phyloP scores from a whole-genome alignment of 2,329 filamentous ascomycete genomes.

The Blumeria graminis region DNA sequence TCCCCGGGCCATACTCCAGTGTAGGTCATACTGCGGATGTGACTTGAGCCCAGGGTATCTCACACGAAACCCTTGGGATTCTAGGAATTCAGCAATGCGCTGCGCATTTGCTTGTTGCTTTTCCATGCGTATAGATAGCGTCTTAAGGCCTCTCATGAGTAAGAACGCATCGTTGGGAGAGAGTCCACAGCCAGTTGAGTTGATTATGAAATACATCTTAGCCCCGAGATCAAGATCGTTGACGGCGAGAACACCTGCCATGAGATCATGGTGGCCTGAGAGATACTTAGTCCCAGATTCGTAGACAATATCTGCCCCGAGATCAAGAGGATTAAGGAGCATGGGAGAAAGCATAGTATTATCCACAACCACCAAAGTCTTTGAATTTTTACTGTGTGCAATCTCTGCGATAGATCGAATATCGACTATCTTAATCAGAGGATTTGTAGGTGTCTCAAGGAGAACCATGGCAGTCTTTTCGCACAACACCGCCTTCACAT shows the following conservation, averaged over 20 bases:
- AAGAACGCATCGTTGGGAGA: conserved; percentile 92
- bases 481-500: conserved; percentile 42
- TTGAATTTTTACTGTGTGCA: conserved; percentile 53
- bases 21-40: conserved; percentile 87
- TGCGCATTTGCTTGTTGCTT: conserved; percentile 90
- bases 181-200: conserved; percentile 80
- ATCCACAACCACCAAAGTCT: conserved; percentile 72
- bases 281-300: conserved; percentile 96
- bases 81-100: conserved; percentile 75
- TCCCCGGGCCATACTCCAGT: conserved; percentile 86
- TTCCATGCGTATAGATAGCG: conserved; percentile 91
- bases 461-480: conserved; percentile 85
- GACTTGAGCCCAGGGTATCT: conserved; percentile 85
- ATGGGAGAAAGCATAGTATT: conserved; percentile 98
- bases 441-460: conserved; percentile 90
- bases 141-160: conserved; percentile 87
- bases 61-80: conserved; percentile 76
- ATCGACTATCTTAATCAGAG: conserved; percentile 93
- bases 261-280: conserved; percentile 93
- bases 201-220: conserved; percentile 90
- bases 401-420: conserved; percentile 54
- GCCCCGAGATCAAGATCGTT: conserved; percentile 66
- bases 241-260: conserved; percentile 88
- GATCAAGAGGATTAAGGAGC: conserved; percentile 76
- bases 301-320: conserved; percentile 90